Conservation (phyloP, 2,329 filamentous ascomycete genomes). For the Aspergillus bombycis region DNA sequence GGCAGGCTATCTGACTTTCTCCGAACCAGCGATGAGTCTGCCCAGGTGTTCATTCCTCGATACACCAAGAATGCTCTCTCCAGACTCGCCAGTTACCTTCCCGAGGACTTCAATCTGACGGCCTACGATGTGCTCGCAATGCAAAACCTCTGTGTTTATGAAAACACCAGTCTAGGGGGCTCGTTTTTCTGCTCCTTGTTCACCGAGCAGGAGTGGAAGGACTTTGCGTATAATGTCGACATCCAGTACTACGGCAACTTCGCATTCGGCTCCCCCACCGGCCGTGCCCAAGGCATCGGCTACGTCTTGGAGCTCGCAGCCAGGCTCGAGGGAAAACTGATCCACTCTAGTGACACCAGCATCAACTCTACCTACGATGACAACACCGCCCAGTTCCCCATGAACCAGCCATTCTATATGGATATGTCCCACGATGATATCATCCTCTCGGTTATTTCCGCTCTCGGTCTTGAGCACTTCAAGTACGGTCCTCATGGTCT, state of each 20-base stretch:
- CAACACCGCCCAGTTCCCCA: constrained; percentile 51
- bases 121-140: constrained; percentile 55
- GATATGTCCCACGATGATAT: constrained; percentile 60
- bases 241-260: constrained; percentile 54
- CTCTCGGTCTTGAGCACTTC: constrained; percentile 60
- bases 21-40: constrained; percentile 24
- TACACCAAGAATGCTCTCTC: constrained; percentile 52
- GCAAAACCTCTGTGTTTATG: constrained; percentile 60
- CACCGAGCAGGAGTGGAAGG: constrained; percentile 58
- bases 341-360: constrained; percentile 52
- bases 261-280: constrained; percentile 53
- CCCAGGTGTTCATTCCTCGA: constrained; percentile 47
- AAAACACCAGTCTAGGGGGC: constrained; percentile 53
- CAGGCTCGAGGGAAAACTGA: constrained; percentile 51
- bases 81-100: constrained; percentile 53
- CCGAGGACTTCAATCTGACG: constrained; percentile 53
- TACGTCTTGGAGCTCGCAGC: constrained; percentile 58
- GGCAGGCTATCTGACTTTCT: not conserved
- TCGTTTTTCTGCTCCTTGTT: constrained; percentile 59
- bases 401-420: constrained; percentile 54
- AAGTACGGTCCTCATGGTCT: constrained; percentile 32
- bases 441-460: constrained; percentile 54
- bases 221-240: constrained; percentile 58
- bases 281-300: constrained; percentile 57
- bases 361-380: constrained; percentile 56